Conservation (phyloP, 495 filamentous ascomycete genomes). For the Aspergillus olivimuriae region DNA sequence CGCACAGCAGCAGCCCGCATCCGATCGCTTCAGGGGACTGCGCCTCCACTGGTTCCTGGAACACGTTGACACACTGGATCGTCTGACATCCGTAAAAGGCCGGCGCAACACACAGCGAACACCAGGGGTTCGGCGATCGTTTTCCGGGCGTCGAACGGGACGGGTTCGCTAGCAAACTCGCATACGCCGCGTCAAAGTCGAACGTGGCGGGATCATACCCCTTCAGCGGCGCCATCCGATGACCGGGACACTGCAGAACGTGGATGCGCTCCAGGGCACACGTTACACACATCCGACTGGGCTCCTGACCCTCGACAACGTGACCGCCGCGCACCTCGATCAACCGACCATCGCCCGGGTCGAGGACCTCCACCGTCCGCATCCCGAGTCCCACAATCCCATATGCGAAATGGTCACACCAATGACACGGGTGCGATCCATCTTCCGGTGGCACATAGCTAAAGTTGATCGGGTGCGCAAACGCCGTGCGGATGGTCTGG, state of each 20-base stretch:
- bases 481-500: conserved; percentile 23
- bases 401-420: conserved; percentile 27
- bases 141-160: not conserved
- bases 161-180: conserved; percentile 13
- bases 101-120: conserved; percentile 33
- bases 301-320: conserved; percentile 16
- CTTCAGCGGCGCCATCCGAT: conserved; percentile 20
- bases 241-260: conserved; percentile 26
- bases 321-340: conserved; percentile 30
- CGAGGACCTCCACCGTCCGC: conserved; percentile 19
- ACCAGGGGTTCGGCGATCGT: conserved; percentile 24
- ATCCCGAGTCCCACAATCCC: conserved; percentile 31
- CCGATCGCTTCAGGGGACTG: conserved; percentile 15
- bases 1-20: conserved; percentile 36
- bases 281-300: conserved; percentile 30
- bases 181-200: conserved; percentile 18
- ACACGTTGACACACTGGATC: conserved; percentile 8
- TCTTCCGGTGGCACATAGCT: conserved; percentile 19
- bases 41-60: conserved; percentile 8
- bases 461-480: conserved; percentile 36
- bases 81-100: conserved; percentile 29
- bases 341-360: conserved; percentile 18
- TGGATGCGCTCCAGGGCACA: conserved; percentile 28
- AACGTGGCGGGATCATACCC: conserved; percentile 11
- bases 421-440: conserved; percentile 26